A percentile compares a stretch with the other conserved stretches of the same genome.
These are phyloP conservation scores for Aureobasidium sp. DNA, from an alignment of 2,329 filamentous ascomycete species.

Conservation along the genomic window DNA sequence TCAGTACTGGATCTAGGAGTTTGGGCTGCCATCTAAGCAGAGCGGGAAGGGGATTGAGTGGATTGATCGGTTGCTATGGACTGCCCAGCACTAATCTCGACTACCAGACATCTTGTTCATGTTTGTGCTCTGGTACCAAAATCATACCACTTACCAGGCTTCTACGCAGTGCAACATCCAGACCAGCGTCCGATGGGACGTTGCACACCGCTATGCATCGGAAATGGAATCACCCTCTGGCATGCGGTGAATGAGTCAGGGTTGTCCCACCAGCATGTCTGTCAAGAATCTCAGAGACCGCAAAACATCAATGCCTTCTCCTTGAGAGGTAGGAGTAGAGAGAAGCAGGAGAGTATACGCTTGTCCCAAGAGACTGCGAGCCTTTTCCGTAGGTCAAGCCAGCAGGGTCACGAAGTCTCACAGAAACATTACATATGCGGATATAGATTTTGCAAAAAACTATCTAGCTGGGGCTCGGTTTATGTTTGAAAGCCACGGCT, in stretches of 20 bases:
- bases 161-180: not conserved
- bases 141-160: not conserved
- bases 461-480: slow-evolving; percentile 91
- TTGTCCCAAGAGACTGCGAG: no score
- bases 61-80: slow-evolving; percentile 4
- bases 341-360: no score
- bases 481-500: slow-evolving; percentile 72
- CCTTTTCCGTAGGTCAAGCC: not conserved
- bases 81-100: not conserved
- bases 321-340: no score
- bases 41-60: not conserved
- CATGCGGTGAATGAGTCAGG: not conserved
- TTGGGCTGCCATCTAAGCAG: not conserved
- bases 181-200: not conserved
- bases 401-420: not conserved
- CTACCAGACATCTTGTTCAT: not conserved
- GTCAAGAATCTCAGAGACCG: not conserved
- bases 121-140: not conserved
- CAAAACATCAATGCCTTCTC: not conserved
- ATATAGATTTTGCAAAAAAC: slow-evolving; percentile 36
- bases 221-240: no score
- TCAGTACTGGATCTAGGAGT: not conserved
- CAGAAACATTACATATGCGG: not conserved
- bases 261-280: not conserved
- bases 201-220: not conserved